Evolutionary conservation across 2,329 filamentous ascomycete genomes (phyloP).

Genomic region (Gnomoniopsis sp.): DNA sequence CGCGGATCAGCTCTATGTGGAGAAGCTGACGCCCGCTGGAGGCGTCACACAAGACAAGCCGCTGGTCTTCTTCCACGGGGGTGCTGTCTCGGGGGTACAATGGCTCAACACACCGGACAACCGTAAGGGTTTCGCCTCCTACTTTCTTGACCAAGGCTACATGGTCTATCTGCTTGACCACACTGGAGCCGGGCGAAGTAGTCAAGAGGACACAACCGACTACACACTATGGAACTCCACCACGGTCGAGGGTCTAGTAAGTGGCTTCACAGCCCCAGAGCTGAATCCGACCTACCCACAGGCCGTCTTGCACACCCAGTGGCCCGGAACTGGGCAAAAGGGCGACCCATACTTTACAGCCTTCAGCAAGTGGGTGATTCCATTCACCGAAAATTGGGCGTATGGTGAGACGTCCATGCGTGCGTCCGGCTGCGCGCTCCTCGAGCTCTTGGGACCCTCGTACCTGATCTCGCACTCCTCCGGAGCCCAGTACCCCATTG

Average conservation of each 20-base stretch:
- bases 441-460: slow-evolving; percentile 24
- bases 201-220: slow-evolving; percentile 25
- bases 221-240: slow-evolving; percentile 24
- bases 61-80: slow-evolving; percentile 31
- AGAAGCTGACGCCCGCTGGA: slow-evolving; percentile 28
- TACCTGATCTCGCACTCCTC: slow-evolving; percentile 28
- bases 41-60: slow-evolving; percentile 23
- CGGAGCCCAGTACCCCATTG: slow-evolving; percentile 24
- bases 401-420: slow-evolving; percentile 23
- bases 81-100: slow-evolving; percentile 28
- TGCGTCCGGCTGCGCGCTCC: slow-evolving; percentile 22
- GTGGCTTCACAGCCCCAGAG: slow-evolving; percentile 26
- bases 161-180: slow-evolving; percentile 39
- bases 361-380: slow-evolving; percentile 42
- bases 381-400: slow-evolving; percentile 25
- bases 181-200: slow-evolving; percentile 31
- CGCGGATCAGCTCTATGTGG: slow-evolving; percentile 28
- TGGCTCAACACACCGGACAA: slow-evolving; percentile 39
- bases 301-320: slow-evolving; percentile 30
- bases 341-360: slow-evolving; percentile 45
- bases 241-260: slow-evolving; percentile 24
- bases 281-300: slow-evolving; percentile 28
- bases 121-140: slow-evolving; percentile 38
- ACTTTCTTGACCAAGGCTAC: slow-evolving; percentile 37
- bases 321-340: slow-evolving; percentile 28